These are phyloP conservation scores for Saccharomycopsis olivae DNA, from an alignment of 805 yeast species.

Conservation along the genomic window DNA sequence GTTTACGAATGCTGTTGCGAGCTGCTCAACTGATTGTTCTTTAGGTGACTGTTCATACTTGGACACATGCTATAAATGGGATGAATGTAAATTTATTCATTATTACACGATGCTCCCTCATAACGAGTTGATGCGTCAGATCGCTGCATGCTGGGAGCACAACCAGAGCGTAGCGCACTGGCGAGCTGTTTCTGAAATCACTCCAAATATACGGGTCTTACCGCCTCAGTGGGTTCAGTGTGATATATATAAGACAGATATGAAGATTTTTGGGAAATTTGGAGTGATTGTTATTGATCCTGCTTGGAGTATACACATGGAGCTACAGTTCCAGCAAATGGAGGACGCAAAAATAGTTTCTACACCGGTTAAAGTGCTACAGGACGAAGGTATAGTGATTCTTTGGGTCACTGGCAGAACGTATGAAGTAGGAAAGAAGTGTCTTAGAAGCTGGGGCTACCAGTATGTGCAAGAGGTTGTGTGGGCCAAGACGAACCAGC, in stretches of 20 bases:
- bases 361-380: conserved; percentile 56
- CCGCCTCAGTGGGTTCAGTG: conserved; percentile 85
- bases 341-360: background rate
- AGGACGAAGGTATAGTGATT: conserved; percentile 73
- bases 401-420: conserved; percentile 96
- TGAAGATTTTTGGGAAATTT: conserved; percentile 63
- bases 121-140: conserved; percentile 10
- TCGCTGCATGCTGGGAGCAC: conserved; percentile 16
- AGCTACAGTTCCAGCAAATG: conserved; percentile 21
- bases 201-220: conserved; percentile 15
- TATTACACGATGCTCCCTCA: conserved; percentile 44
- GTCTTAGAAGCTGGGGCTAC: conserved; percentile 78
- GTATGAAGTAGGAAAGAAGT: conserved; percentile 75
- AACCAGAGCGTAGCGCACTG: no score
- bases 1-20: conserved; percentile 7
- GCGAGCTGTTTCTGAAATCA: no score
- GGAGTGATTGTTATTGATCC: conserved; percentile 86
- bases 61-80: conserved; percentile 80
- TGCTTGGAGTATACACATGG: conserved; percentile 95
- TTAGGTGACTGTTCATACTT: conserved; percentile 89
- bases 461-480: conserved; percentile 64
- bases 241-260: conserved; percentile 68
- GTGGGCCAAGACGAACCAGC: conserved; percentile 87
- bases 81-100: conserved; percentile 72
- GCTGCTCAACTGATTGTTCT: conserved; percentile 48